These are phyloP conservation scores for Henningerozyma blattae DNA, from an alignment of 805 yeast species.

Conservation along the genomic window DNA sequence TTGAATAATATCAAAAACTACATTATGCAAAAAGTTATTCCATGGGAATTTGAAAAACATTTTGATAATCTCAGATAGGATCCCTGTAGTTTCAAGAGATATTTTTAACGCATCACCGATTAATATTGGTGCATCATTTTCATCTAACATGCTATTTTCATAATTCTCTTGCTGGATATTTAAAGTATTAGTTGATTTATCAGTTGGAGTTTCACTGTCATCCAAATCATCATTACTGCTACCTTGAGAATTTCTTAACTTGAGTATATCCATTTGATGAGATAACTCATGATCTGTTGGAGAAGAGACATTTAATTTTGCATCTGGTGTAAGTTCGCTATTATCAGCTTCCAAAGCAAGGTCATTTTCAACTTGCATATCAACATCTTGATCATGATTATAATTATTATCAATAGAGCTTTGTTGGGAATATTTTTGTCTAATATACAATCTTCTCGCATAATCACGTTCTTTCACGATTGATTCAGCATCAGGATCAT, in stretches of 20 bases:
- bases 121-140: background rate
- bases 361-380: constrained; percentile 2
- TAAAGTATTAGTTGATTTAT: constrained; percentile 1
- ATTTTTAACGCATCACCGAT: constrained; percentile 63
- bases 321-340: too few relatives aligned
- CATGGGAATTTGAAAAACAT: constrained; percentile 66
- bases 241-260: background rate
- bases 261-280: background rate
- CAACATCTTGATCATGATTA: constrained; percentile 6
- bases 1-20: constrained; percentile 71
- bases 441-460: constrained; percentile 31
- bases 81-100: constrained; percentile 48
- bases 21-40: constrained; percentile 77
- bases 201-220: constrained; percentile 1
- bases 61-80: constrained; percentile 44
- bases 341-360: constrained; percentile 4
- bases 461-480: constrained; percentile 60
- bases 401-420: constrained; percentile 1
- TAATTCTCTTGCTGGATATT: constrained; percentile 11
- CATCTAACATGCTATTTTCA: too few relatives aligned
- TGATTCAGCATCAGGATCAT: constrained; percentile 60
- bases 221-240: background rate
- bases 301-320: background rate
- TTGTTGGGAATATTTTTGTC: constrained; percentile 8
- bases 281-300: background rate